Evolutionary conservation across 768 basidiomycete species (phyloP), one percentile per base, ranked within the genome.

Genomic region (Suillus weaverae): DNA sequence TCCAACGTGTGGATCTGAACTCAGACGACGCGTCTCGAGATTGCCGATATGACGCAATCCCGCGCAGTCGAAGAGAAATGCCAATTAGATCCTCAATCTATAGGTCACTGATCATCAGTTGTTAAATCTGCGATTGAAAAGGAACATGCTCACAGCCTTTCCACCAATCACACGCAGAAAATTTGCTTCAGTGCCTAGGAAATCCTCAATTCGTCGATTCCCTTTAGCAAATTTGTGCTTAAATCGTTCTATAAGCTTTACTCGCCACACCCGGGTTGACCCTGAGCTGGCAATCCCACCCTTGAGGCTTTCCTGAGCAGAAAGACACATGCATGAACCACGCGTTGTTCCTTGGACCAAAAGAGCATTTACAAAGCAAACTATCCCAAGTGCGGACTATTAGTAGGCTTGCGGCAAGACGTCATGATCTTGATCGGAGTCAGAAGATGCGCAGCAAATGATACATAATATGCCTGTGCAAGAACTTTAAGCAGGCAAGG

Each of bases 401-500:
- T 54, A 13, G 53, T 20, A 41, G 35, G 32, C 36, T 60, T 54
- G 36, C 51, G 16, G 35, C 26, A 57, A 39, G 46, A 18, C 38
- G 46, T 62, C 48, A 62, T 62, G 56, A 57, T 56, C 61, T 62
- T 62, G 61, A 62, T 62, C 61, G 61, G 61, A 26, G 22, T 26
- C 61, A 62, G 61, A 62, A 62, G 55, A 33, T 38, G 35, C 32
- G 54, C 62, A 36, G 35, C 26, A 13, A 59, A 14, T 26, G 53
- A 60, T 67, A 78, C 75, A 78, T 78, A 76, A 76, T 78, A 73
- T 63, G 33, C 62, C 62, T 71, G 71, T 64, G 64, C 66, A 36
- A 61, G 63, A 70, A 68, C 72, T 65, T 72, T 68, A 67, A 62
- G 63, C 48, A 44, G n/a, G 22, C 38, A 55, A 43, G 38, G 62